Evolutionary conservation across 2,329 filamentous ascomycete genomes (phyloP).

Genomic region (Graphilbum fragrans): DNA sequence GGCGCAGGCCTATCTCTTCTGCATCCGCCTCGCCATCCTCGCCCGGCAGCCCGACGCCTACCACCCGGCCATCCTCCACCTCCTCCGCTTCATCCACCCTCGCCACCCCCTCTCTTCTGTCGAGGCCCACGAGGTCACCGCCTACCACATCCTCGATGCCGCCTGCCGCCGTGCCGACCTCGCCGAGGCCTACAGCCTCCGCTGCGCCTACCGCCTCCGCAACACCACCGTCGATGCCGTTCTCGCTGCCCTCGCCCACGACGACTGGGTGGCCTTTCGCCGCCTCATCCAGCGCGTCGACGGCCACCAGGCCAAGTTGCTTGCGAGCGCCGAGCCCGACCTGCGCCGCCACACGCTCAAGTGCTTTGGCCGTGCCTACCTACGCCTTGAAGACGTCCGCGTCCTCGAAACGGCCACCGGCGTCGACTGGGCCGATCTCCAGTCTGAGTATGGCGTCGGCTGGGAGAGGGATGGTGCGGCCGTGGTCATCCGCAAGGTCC

Average conservation of each 20-base stretch:
- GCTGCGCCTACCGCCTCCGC: conserved; percentile 45
- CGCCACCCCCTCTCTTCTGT: conserved; percentile 54
- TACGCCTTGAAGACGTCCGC: conserved; percentile 49
- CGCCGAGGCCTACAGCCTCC: conserved; percentile 57
- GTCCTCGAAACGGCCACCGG: conserved; percentile 61
- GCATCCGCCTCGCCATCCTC: conserved; percentile 72
- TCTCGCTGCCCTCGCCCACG: conserved; percentile 59
- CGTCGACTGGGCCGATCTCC: conserved; percentile 60
- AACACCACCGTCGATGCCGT: conserved; percentile 59
- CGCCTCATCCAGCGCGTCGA: conserved; percentile 59
- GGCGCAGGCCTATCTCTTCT: conserved; percentile 83
- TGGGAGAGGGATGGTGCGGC: conserved; percentile 67
- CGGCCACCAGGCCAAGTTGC: conserved; percentile 64
- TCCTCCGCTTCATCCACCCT: conserved; percentile 61
- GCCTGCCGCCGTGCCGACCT: conserved; percentile 74
- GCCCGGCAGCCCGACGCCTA: conserved; percentile 79
- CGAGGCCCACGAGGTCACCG: conserved; percentile 67
- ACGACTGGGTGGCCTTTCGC: conserved; percentile 75
- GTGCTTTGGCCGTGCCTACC: conserved; percentile 72
- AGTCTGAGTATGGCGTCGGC: conserved; percentile 58
- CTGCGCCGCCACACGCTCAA: conserved; percentile 70
- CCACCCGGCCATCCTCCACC: conserved; percentile 70
- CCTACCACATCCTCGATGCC: conserved; percentile 75
- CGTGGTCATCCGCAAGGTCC: conserved; percentile 60
- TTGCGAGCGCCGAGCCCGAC: conserved; percentile 70